Percentiles rank a stretch among this genome's conserved stretches.
These are phyloP conservation scores for Erythrobasidium hasegawianum DNA, from an alignment of 1,284 basidiomycete species.

Conservation along the genomic window DNA sequence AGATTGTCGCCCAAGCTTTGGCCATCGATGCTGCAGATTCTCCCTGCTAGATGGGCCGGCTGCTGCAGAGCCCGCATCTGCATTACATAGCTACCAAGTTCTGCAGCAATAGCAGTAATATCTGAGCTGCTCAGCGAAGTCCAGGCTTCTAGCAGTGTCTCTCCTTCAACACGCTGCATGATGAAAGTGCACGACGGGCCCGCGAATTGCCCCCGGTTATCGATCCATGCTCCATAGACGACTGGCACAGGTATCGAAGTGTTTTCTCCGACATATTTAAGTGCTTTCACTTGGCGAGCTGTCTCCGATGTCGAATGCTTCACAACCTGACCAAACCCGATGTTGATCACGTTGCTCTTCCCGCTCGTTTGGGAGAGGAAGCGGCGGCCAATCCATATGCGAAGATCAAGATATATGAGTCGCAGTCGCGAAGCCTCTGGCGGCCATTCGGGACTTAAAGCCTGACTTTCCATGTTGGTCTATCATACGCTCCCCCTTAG, in stretches of 20 bases:
- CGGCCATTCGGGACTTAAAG: too few species aligned
- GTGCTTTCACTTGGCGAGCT: neutral
- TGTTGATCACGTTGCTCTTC: neutral
- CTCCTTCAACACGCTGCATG: neutral
- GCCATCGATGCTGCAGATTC: neutral
- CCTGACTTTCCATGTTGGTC: too few species aligned
- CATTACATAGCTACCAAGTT: neutral
- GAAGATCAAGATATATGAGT: neutral
- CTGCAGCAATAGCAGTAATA: neutral
- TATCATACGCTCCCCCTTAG: too few species aligned
- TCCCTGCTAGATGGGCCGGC: neutral
- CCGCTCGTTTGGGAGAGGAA: neutral
- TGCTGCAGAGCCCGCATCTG: neutral
- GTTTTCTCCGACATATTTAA: neutral
- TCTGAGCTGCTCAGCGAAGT: neutral
- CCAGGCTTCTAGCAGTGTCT: neutral
- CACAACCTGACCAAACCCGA: neutral
- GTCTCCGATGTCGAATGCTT: neutral
- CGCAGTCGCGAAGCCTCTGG: neutral
- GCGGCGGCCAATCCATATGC: neutral
- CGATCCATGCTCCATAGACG: neutral
- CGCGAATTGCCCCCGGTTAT: neutral
- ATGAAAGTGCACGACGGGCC: neutral
- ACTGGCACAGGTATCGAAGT: neutral
- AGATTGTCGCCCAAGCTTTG: neutral